Conservation (phyloP, 345 rosid species). For the Euphorbia peplus region DNA sequence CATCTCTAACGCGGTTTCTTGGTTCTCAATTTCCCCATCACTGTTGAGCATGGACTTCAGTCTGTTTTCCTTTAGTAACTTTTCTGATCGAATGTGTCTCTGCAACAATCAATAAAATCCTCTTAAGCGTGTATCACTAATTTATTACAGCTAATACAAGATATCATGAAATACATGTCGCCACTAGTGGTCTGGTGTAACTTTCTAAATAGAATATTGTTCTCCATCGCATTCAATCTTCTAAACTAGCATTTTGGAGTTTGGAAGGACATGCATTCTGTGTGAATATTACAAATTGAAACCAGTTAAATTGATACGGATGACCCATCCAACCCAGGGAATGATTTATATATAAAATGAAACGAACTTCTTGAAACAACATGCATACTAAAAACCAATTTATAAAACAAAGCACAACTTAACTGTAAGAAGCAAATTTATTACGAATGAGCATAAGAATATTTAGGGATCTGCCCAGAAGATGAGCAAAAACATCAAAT, state of each 20-base stretch:
- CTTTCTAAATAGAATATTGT: neutral
- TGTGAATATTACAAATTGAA: neutral
- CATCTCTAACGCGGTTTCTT: constrained; percentile 56
- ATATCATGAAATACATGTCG: neutral
- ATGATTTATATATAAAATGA: neutral
- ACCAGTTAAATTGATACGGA: too few species aligned
- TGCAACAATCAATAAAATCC: constrained; percentile 18
- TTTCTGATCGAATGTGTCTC: constrained; percentile 69
- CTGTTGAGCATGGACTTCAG: constrained; percentile 57
- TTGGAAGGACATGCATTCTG: neutral
- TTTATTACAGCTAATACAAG: neutral
- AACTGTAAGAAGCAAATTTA: neutral
- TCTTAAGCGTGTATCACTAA: neutral
- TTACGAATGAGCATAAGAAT: neutral
- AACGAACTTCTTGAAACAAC: neutral
- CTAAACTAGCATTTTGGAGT: neutral
- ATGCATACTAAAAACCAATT: neutral
- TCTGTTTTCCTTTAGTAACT: constrained; percentile 56
- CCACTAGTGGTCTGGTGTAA: neutral
- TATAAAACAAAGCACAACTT: neutral
- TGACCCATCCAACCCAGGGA: neutral
- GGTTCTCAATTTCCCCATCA: constrained; percentile 67
- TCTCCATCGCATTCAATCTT: neutral
- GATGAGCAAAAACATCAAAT: neutral
- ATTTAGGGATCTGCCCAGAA: neutral